Base-by-base conservation (phyloP, 1,139 yeast species). In the Taphrina wiesneri region DNA sequence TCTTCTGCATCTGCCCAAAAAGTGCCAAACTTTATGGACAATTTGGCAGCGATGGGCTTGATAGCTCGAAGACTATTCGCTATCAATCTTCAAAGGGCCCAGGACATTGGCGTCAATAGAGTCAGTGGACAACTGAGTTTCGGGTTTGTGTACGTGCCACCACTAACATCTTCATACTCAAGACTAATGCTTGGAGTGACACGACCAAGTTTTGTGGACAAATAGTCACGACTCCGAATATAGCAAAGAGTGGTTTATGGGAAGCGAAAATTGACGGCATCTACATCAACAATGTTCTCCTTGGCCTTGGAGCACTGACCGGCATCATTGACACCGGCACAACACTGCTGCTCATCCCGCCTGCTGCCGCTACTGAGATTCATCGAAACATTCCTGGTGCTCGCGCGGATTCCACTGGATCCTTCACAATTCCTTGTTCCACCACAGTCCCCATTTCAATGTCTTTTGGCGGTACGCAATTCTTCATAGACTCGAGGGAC, bases 261-360 rank as follows among this genome's bases (percentile, higher is more conserved):
- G 77, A 84, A 65, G 75, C 85, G 17, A 75, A 76, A 23, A 74
- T 85, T 34, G 78, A 79, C 19, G 71, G 73, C 9, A 77, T 83
- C 15, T 74, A 70, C 49, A 73, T 80, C 13, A 77, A 78, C 66
- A 76, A 75, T 3, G 71, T 72, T 30, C 68, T 70, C 39, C 75
- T 80, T n/a, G 69, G 72, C 3, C 80, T 81, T 67, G 70, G 75
- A 28, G 5, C 28, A 17, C 77, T 85, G 73, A 72, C 76, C 2
- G 86, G 85, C 3, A 79, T 86, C 52, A 77, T 86, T 30, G 91
- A 86, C 72, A 84, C 88, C 13, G 90, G 90, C 19, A 85, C 90
- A 1, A 86, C 90, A 0, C 82, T 87, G 1, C 75, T 86, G 28
- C 83, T 84, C 5, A 75, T 85, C 62, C 85, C 88, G 1, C 75